Conservation (phyloP, 164 flowering plant genomes). For the Nymphaea thermarum region DNA sequence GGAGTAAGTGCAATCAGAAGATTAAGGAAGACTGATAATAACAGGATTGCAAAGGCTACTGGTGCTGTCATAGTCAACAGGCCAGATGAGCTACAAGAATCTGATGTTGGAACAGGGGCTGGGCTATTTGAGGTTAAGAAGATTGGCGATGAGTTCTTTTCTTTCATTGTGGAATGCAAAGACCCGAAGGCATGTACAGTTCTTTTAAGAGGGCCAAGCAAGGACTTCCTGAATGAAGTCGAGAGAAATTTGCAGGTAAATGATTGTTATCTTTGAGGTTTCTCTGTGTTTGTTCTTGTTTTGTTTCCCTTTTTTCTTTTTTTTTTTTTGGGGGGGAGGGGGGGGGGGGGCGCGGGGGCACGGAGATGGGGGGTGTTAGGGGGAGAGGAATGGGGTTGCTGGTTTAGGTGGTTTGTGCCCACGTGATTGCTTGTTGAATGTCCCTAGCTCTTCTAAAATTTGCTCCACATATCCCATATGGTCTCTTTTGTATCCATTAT, state of each 20-base stretch:
- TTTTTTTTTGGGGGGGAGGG: no score
- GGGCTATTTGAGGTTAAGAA: constrained; percentile 93
- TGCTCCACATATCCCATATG: no score
- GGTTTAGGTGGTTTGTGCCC: no score
- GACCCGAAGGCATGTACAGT: constrained; percentile 95
- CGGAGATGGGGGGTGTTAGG: no score
- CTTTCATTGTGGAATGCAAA: constrained; percentile 80
- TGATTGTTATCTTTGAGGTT: no score
- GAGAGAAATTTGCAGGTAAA: constrained; percentile 92
- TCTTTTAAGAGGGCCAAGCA: constrained; percentile 89
- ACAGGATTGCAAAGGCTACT: constrained; percentile 93
- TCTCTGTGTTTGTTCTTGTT: no score
- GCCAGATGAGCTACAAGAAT: constrained; percentile 94
- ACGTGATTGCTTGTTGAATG: no score
- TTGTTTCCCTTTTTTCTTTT: no score
- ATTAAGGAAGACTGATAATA: constrained; percentile 86
- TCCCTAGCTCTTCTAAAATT: no score
- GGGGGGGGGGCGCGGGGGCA: no score
- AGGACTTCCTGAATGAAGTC: constrained; percentile 95
- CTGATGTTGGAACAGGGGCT: constrained; percentile 91
- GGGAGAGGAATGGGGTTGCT: no score
- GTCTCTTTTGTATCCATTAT: no score
- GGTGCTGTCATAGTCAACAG: constrained; percentile 90
- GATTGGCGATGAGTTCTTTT: constrained; percentile 91
- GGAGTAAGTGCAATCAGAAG: constrained; percentile 95